A percentile compares a stretch with the other conserved stretches of the same genome.
Evolutionary conservation across 305 asterid genomes (phyloP).

Genomic region (Ajuga reptans): DNA sequence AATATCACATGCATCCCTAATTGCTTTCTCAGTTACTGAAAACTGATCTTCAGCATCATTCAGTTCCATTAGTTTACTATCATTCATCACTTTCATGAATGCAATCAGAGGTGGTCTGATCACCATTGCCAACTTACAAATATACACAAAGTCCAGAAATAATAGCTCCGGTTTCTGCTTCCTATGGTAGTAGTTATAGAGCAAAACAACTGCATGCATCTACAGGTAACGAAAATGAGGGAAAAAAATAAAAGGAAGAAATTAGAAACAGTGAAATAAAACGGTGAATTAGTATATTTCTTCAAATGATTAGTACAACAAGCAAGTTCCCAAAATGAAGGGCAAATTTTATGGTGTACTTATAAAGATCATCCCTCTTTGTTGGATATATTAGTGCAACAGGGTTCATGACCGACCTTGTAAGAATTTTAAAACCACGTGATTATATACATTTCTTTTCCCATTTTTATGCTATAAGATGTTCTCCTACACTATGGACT

Average conservation of each 20-base stretch:
- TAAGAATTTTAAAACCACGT: not conserved
- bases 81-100: constrained; percentile 39
- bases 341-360: not conserved
- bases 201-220: constrained; percentile 78
- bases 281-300: not conserved
- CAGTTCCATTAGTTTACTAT: constrained; percentile 10
- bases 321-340: not conserved
- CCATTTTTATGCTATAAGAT: not conserved
- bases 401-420: not conserved
- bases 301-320: not conserved
- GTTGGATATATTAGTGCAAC: not conserved
- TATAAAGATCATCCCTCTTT: not conserved
- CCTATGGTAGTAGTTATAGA: constrained; percentile 76
- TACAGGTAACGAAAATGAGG: constrained; percentile 17
- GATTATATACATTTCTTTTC: not conserved
- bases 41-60: constrained; percentile 27
- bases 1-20: constrained; percentile 56
- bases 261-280: not conserved
- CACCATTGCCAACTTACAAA: constrained; percentile 46
- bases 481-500: not conserved
- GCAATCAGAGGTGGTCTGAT: constrained; percentile 44
- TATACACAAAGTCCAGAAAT: constrained; percentile 37
- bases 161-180: constrained; percentile 35
- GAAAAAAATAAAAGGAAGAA: not conserved
- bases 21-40: constrained; percentile 58